Conservation (phyloP, 352 stramenopile genomes). For the Pythium angustatum region DNA sequence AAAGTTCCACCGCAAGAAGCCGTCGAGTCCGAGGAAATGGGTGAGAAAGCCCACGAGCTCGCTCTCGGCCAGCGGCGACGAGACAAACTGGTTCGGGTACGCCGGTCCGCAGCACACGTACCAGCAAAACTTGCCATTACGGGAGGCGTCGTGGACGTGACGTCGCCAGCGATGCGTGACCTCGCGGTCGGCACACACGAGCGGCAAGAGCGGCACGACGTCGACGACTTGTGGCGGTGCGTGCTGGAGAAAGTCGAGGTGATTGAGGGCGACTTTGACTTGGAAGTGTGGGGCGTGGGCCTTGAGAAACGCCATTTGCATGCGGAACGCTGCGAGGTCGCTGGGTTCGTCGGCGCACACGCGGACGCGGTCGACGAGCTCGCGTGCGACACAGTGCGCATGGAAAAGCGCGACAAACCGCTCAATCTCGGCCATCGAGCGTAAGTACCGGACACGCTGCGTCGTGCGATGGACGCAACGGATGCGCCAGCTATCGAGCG, state of each 20-base stretch:
- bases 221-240: constrained; percentile 67
- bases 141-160: constrained; percentile 46
- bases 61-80: constrained; percentile 66
- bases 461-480: constrained; percentile 58
- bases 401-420: constrained; percentile 67
- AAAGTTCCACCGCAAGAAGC: constrained; percentile 85
- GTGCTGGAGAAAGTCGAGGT: constrained; percentile 69
- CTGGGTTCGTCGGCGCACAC: constrained; percentile 74
- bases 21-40: constrained; percentile 76
- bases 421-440: constrained; percentile 56
- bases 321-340: constrained; percentile 55
- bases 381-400: constrained; percentile 55
- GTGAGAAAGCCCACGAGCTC: constrained; percentile 78
- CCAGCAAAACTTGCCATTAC: constrained; percentile 67
- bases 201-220: constrained; percentile 66
- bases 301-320: constrained; percentile 65
- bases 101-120: constrained; percentile 76
- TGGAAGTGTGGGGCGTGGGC: constrained; percentile 63
- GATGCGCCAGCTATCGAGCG: constrained; percentile 69
- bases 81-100: constrained; percentile 82
- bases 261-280: constrained; percentile 76
- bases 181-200: constrained; percentile 65
- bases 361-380: constrained; percentile 61
- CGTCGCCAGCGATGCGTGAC: constrained; percentile 51
- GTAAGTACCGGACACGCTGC: constrained; percentile 61